A percentile compares a stretch with the other conserved stretches of the same genome.
These are phyloP conservation scores for Lolium multiflorum DNA, from an alignment of 176 grass and related monocot genomes.

Conservation along the genomic window DNA sequence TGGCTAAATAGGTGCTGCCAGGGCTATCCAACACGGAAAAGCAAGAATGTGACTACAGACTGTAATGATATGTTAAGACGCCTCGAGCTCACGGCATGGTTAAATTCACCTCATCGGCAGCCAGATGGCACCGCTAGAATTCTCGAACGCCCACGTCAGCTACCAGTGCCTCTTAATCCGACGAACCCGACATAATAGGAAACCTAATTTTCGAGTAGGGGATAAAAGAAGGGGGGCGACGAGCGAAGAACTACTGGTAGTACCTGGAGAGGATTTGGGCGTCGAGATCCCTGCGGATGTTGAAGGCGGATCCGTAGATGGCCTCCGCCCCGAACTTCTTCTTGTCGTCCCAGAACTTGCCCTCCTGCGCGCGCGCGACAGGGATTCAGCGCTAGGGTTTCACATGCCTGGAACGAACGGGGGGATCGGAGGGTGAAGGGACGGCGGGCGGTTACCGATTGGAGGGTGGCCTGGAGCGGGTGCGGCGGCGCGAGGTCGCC, in stretches of 20 bases:
- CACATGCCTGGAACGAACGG: background rate
- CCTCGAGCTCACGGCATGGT: too few relatives aligned
- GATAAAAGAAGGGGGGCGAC: background rate
- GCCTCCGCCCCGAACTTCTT: slow-evolving; percentile 56
- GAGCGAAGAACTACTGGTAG: background rate
- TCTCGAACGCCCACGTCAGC: too few relatives aligned
- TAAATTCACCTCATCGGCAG: too few relatives aligned
- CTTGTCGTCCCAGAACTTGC: slow-evolving; percentile 66
- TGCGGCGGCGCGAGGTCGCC: slow-evolving; percentile 54
- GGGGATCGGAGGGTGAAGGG: background rate
- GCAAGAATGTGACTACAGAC: background rate
- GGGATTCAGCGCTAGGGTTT: slow-evolving; percentile 45
- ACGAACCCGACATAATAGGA: background rate
- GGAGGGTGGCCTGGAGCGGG: slow-evolving; percentile 56
- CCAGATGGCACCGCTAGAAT: too few relatives aligned
- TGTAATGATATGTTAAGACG: too few relatives aligned
- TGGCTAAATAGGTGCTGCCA: too few relatives aligned
- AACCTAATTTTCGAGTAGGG: background rate
- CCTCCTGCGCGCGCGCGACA: slow-evolving; percentile 31
- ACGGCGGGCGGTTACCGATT: slow-evolving; percentile 36
- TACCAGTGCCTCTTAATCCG: background rate
- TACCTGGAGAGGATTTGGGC: slow-evolving; percentile 77
- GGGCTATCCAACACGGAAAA: too few relatives aligned
- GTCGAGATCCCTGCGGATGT: slow-evolving; percentile 74
- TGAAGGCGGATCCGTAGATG: slow-evolving; percentile 77